Conservation (phyloP, 2,329 filamentous ascomycete species). For the Camptophora hylomeconis region DNA sequence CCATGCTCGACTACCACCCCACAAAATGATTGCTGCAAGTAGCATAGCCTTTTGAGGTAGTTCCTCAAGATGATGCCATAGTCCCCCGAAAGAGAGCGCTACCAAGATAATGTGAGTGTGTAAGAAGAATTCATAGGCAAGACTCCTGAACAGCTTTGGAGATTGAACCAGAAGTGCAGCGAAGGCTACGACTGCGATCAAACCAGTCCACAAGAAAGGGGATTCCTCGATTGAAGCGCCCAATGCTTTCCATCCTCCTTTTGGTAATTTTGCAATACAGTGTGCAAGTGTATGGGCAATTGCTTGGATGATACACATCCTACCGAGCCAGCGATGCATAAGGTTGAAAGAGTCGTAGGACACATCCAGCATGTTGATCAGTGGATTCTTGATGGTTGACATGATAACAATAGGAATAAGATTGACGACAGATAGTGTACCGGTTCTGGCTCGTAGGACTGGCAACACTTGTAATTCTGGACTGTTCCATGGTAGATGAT, state of each 20-base stretch:
- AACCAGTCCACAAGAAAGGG: conserved; percentile 27
- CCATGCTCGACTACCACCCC: conserved; percentile 56
- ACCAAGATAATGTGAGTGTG: conserved; percentile 71
- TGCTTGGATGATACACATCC: conserved; percentile 56
- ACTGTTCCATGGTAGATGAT: conserved; percentile 28
- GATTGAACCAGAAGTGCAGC: conserved; percentile 55
- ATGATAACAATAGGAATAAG: conserved; percentile 30
- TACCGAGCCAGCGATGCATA: conserved; percentile 66
- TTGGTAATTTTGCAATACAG: conserved; percentile 53
- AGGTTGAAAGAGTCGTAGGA: conserved; percentile 37
- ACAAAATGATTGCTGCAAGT: conserved; percentile 60
- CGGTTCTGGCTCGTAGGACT: conserved; percentile 30
- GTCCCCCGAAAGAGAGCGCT: conserved; percentile 51
- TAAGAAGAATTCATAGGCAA: conserved; percentile 95
- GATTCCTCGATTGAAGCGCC: conserved; percentile 20
- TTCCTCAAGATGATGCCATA: conserved; percentile 65
- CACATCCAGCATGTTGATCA: conserved; percentile 29
- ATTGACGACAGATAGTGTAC: conserved; percentile 30
- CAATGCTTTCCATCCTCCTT: conserved; percentile 25
- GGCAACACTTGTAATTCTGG: conserved; percentile 22
- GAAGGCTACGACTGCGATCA: conserved; percentile 42
- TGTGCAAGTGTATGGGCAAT: conserved; percentile 60
- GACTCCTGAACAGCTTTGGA: conserved; percentile 71
- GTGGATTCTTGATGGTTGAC: conserved; percentile 30
- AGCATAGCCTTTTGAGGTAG: conserved; percentile 64